phyloP scores from a whole-genome alignment of 75 land plant genomes.

The Pseudotsuga menziesii region DNA sequence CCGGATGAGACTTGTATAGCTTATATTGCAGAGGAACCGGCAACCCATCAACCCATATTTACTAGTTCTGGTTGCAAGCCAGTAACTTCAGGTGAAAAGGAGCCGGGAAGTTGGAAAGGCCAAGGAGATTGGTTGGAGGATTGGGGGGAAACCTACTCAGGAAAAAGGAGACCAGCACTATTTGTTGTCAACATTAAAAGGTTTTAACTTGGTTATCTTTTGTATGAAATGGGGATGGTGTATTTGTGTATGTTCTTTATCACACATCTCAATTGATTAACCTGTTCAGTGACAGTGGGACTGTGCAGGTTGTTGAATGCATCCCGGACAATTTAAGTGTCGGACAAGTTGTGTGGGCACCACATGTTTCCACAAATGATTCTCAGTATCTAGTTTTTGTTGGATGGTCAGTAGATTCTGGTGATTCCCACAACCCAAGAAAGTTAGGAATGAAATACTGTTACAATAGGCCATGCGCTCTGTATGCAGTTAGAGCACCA shows the following conservation, averaged over 20 bases:
- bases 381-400: conserved; percentile 72
- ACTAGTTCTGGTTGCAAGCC: conserved; percentile 41
- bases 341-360: conserved; percentile 97
- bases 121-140: conserved; percentile 95
- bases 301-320: conserved; percentile 67
- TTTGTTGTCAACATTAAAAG: conserved; percentile 63
- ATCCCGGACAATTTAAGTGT: conserved; percentile 59
- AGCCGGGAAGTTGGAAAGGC: conserved; percentile 82
- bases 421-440: conserved; percentile 32
- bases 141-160: conserved; percentile 95
- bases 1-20: conserved; percentile 75
- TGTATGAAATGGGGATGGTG: background rate
- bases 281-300: conserved; percentile 51
- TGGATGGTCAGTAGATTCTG: conserved; percentile 71
- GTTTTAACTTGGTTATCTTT: conserved; percentile 17
- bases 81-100: conserved; percentile 45
- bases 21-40: conserved; percentile 94
- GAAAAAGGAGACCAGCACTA: conserved; percentile 73
- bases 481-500: conserved; percentile 63
- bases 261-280: background rate
- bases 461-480: conserved; percentile 85
- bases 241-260: background rate
- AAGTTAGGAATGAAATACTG: conserved; percentile 96
- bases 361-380: conserved; percentile 19
- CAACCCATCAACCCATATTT: conserved; percentile 54